Evolutionary conservation across 2,329 filamentous ascomycete species (phyloP).

Genomic region (Alternaria arbusti): DNA sequence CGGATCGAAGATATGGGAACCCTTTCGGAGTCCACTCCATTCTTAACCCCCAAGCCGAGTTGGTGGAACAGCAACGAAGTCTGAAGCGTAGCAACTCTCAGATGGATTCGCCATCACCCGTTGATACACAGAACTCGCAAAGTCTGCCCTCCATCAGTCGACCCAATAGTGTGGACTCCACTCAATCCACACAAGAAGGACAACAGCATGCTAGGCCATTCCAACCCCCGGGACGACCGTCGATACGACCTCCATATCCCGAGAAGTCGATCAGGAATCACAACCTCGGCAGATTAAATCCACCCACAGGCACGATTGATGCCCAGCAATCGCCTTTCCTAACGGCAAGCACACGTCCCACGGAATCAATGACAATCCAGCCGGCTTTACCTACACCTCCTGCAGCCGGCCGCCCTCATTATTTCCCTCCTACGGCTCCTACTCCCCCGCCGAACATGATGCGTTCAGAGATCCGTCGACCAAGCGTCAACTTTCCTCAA

Average conservation of each 20-base stretch:
- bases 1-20: constrained; percentile 39
- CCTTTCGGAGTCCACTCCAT: constrained; percentile 55
- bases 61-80: constrained; percentile 36
- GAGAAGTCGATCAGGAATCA: constrained; percentile 62
- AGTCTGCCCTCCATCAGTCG: constrained; percentile 46
- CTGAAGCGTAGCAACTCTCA: constrained; percentile 53
- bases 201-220: constrained; percentile 30
- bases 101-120: constrained; percentile 51
- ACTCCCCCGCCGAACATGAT: constrained; percentile 38
- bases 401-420: constrained; percentile 44
- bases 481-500: constrained; percentile 49
- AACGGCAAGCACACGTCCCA: constrained; percentile 49
- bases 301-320: constrained; percentile 55
- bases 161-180: constrained; percentile 43
- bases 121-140: constrained; percentile 45
- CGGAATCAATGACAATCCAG: constrained; percentile 53
- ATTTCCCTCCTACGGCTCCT: constrained; percentile 43
- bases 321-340: constrained; percentile 58
- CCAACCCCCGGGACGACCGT: constrained; percentile 32
- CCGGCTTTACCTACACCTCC: constrained; percentile 57
- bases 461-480: constrained; percentile 34
- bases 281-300: constrained; percentile 55
- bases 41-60: constrained; percentile 52
- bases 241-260: constrained; percentile 60
- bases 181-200: constrained; percentile 36